Base-by-base conservation (phyloP, 2,329 filamentous ascomycete species). In the Microcyclospora tardicrescens region DNA sequence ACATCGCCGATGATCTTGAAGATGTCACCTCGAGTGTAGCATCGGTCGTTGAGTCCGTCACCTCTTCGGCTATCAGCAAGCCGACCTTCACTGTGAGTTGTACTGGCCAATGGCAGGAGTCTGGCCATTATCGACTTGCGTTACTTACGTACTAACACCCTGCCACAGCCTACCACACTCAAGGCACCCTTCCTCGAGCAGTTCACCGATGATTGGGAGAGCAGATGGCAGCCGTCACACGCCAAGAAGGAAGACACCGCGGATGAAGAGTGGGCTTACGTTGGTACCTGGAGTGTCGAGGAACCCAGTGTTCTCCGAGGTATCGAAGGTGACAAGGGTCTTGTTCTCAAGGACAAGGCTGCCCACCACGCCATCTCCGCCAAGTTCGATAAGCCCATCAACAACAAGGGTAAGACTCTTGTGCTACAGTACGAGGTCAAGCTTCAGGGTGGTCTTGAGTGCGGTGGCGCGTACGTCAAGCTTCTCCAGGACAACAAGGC, bases 361-460 rank as follows among this genome's bases (percentile, higher is more conserved):
- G 91, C 91, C 55, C 91, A 98, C 70, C 91, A 98, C 68, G 91
- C 91, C 71, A 98, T 98, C 65, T 98, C 91, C 36, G 85, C 91
- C 69, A 96, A 96, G 68, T 96, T 98, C 72, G 79, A 83, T 62
- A 86, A 93, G 74, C 81, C 84, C 67, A 83, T 98, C 59, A 82
- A 95, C 68, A 91, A 93, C 77, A 96, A 89, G 77, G 86, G 75
- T 68, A 93, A 98, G 73, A 83, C 85, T 43, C 76, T 98, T 37
- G 91, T 98, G 52, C 85, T 98, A 38, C 91, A 98, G 68, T 98
- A 98, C 62, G 91, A 98, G 65, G 91, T 96, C 61, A 98, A 98
- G 77, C 83, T 95, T 50, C 91, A 98, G 70, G 85, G 84, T 62
- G 87, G 86, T 54, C 79, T 98, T 47, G 87, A 95, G 65, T 98